Percentiles rank a stretch among this genome's conserved stretches.
Evolutionary conservation across 176 grass and related monocot genomes (phyloP).

Genomic region (Cymbopogon citratus): DNA sequence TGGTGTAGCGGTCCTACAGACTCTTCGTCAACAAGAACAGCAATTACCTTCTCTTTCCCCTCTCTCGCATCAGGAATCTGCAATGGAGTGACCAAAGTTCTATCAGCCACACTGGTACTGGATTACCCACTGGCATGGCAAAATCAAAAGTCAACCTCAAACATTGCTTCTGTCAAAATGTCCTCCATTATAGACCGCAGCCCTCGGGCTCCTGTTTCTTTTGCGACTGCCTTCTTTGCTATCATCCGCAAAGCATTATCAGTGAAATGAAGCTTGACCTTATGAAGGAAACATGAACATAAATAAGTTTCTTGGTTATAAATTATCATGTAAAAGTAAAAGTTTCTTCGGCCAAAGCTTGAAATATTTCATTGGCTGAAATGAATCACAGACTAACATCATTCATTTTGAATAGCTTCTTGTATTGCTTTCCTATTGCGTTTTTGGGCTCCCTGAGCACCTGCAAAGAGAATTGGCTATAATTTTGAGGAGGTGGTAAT

Average conservation of each 20-base stretch:
- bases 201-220: constrained; percentile 42
- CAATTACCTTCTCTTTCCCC: constrained; percentile 48
- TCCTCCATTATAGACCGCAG: constrained; percentile 51
- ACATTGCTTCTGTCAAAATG: constrained; percentile 70
- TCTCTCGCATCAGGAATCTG: constrained; percentile 47
- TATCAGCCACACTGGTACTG: neutral
- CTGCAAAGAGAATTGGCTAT: constrained; percentile 26
- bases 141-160: constrained; percentile 49
- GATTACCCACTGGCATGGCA: neutral
- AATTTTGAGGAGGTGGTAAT: neutral
- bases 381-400: constrained; percentile 36
- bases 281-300: neutral
- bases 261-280: constrained; percentile 61
- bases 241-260: constrained; percentile 45
- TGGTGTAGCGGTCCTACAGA: constrained; percentile 30
- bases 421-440: constrained; percentile 62
- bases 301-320: neutral
- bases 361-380: neutral
- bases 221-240: constrained; percentile 44
- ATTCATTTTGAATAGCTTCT: constrained; percentile 72
- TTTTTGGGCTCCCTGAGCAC: constrained; percentile 60
- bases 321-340: neutral
- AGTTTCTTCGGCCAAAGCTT: neutral
- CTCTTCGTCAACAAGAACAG: constrained; percentile 69
- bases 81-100: neutral